Evolutionary conservation across 805 yeast species (phyloP).

Genomic region (Starmerella riodocensis): DNA sequence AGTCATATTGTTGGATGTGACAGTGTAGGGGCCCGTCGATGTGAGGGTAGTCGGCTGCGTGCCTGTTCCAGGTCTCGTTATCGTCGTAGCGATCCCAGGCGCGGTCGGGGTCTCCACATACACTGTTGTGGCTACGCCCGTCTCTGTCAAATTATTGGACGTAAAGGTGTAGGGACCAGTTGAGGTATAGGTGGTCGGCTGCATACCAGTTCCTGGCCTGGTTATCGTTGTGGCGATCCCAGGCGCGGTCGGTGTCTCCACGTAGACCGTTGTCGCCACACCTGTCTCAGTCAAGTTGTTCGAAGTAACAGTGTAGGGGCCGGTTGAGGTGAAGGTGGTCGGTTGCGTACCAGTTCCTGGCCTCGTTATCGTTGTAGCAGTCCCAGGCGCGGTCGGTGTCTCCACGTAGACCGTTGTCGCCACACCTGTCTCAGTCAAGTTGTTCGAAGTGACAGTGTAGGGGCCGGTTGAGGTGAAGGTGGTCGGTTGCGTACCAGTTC

Average conservation of each 20-base stretch:
- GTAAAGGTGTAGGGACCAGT: neutral
- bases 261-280: neutral
- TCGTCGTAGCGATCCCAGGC: conserved; percentile 1
- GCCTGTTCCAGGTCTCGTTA: conserved; percentile 1
- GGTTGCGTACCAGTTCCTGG: conserved; percentile 1
- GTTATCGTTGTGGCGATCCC: neutral
- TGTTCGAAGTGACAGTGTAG: conserved; percentile 2
- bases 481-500: neutral
- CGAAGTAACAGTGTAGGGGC: conserved; percentile 4
- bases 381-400: conserved; percentile 3
- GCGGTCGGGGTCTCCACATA: conserved; percentile 3
- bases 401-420: conserved; percentile 1
- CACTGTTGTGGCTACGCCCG: neutral
- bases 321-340: conserved; percentile 1
- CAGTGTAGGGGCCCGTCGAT: conserved; percentile 5
- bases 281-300: neutral
- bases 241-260: neutral
- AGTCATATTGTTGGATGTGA: too few species aligned
- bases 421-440: neutral
- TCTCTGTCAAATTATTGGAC: neutral
- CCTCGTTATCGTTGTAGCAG: neutral
- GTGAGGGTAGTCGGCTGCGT: neutral
- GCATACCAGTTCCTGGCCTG: neutral
- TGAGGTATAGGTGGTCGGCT: neutral
- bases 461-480: conserved; percentile 1